Percentiles rank a stretch among this genome's conserved stretches.
Conservation (phyloP, 1,139 yeast genomes). For the Blastobotrys malaysiensis region DNA sequence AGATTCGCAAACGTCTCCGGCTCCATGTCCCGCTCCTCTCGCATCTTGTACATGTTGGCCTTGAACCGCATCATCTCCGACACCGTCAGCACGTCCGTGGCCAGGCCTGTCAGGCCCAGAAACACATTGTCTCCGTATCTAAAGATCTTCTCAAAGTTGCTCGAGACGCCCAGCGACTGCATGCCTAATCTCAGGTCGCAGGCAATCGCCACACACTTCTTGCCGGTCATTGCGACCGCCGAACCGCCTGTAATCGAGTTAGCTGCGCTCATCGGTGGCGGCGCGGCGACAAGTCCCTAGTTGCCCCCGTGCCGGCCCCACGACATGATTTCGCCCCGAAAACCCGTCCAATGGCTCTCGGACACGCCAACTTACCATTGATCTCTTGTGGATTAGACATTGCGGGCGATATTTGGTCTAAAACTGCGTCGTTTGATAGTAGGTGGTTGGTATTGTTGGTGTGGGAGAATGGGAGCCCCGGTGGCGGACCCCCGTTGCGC, state of each 20-base stretch:
- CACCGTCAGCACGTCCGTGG: constrained; percentile 87
- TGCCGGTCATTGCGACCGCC: constrained; percentile 98
- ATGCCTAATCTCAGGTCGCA: constrained; percentile 90
- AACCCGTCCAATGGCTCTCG: not conserved
- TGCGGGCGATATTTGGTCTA: not conserved
- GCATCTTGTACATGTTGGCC: constrained; percentile 80
- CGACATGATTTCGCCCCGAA: not conserved
- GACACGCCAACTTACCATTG: constrained; percentile 26
- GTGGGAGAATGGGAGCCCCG: not conserved
- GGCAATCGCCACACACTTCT: constrained; percentile 97
- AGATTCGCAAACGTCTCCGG: constrained; percentile 92
- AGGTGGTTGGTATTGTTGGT: not conserved
- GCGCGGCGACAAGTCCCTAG: too few relatives aligned
- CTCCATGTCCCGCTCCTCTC: constrained; percentile 88
- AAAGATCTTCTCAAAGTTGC: constrained; percentile 89
- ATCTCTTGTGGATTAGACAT: constrained; percentile 34
- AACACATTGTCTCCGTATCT: constrained; percentile 71
- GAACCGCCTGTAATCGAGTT: constrained; percentile 59
- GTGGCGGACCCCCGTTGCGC: not conserved
- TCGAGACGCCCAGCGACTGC: constrained; percentile 88
- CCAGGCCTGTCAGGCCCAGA: constrained; percentile 90
- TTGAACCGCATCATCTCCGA: constrained; percentile 75
- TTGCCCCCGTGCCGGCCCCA: too few relatives aligned
- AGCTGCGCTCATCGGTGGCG: not conserved
- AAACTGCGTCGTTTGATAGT: not conserved